phyloP scores from a whole-genome alignment of 2,329 filamentous ascomycete species.

The Diaporthe sp. region DNA sequence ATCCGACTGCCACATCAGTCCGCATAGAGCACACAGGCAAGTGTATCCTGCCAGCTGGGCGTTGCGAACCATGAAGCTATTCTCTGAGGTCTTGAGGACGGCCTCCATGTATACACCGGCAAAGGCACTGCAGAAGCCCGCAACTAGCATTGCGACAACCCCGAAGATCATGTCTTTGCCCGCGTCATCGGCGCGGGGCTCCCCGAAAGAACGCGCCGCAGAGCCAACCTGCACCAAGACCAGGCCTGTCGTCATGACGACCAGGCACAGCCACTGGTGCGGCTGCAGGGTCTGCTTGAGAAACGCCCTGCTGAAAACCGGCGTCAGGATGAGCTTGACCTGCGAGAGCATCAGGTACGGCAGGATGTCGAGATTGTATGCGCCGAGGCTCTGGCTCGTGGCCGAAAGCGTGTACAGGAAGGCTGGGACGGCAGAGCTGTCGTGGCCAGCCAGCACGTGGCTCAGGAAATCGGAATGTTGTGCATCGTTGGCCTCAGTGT shows the following conservation, averaged over 20 bases:
- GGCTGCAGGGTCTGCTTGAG: conserved; percentile 6
- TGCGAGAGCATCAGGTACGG: conserved; percentile 18
- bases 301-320: neutral
- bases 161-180: neutral
- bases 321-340: conserved; percentile 12
- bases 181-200: neutral
- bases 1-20: conserved; percentile 18
- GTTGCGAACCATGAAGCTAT: conserved; percentile 9
- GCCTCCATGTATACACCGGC: neutral
- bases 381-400: conserved; percentile 8
- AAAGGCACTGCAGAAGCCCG: neutral
- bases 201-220: neutral
- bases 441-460: neutral
- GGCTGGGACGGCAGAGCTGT: neutral
- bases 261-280: conserved; percentile 12
- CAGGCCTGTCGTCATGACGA: neutral
- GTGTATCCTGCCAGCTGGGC: conserved; percentile 9
- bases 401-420: conserved; percentile 3
- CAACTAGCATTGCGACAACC: neutral
- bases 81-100: neutral
- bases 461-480: neutral
- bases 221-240: neutral
- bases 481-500: neutral
- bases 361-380: conserved; percentile 1
- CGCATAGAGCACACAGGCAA: neutral